phyloP scores from a whole-genome alignment of 345 rosid species.

The Salix dunnii region DNA sequence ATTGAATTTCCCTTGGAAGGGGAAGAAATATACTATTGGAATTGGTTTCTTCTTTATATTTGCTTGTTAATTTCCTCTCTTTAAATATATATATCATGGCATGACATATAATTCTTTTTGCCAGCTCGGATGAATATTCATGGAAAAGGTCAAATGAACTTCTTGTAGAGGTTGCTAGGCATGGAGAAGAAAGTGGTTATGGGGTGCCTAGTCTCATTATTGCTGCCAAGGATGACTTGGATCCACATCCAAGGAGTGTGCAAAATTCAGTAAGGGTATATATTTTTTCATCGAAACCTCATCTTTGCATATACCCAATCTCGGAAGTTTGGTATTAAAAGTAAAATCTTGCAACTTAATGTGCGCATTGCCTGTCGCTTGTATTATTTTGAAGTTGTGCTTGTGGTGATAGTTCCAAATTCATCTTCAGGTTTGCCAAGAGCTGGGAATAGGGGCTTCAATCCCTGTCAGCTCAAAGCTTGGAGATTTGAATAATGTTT shows the following conservation, averaged over 20 bases:
- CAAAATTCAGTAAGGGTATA: slow-evolving; percentile 58
- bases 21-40: neutral
- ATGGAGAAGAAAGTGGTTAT: slow-evolving; percentile 59
- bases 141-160: slow-evolving; percentile 72
- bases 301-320: slow-evolving; percentile 1
- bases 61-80: neutral
- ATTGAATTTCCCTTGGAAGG: neutral
- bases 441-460: slow-evolving; percentile 64
- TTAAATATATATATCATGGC: slow-evolving; percentile 8
- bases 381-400: neutral
- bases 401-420: neutral
- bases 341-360: neutral
- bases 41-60: neutral
- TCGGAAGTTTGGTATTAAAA: neutral
- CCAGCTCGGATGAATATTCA: slow-evolving; percentile 70
- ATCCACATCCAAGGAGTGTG: slow-evolving; percentile 52
- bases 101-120: slow-evolving; percentile 19
- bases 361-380: neutral
- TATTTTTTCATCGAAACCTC: slow-evolving; percentile 4
- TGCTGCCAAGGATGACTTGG: slow-evolving; percentile 76
- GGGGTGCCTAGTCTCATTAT: slow-evolving; percentile 69
- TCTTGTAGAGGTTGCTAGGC: slow-evolving; percentile 61
- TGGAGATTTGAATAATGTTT: slow-evolving; percentile 48
- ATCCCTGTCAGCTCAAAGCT: slow-evolving; percentile 49
- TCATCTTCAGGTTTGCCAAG: slow-evolving; percentile 54